Evolutionary conservation across 2,329 filamentous ascomycete species (phyloP).

Genomic region (Stromatinia cepivora): DNA sequence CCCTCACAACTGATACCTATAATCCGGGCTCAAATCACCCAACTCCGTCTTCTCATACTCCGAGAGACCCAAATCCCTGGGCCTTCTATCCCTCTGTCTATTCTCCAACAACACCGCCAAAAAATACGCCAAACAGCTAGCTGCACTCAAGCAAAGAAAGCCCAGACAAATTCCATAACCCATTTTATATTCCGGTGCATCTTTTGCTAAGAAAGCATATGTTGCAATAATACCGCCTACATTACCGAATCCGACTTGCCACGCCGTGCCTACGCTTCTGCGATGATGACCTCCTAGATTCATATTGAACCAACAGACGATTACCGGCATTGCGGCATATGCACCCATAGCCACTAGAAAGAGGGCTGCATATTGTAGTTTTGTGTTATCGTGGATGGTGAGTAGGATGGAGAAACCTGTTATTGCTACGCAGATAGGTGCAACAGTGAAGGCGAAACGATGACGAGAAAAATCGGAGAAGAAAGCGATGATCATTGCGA

Average conservation of each 20-base stretch:
- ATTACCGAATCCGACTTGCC: slow-evolving; percentile 78
- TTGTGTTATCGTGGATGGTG: slow-evolving; percentile 64
- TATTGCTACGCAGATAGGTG: slow-evolving; percentile 68
- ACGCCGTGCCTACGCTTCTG: slow-evolving; percentile 68
- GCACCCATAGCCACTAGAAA: slow-evolving; percentile 79
- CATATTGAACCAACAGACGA: slow-evolving; percentile 82
- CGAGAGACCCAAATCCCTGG: slow-evolving; percentile 51
- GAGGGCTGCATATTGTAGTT: slow-evolving; percentile 73
- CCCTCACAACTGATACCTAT: slow-evolving; percentile 37
- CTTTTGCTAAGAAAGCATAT: slow-evolving; percentile 64
- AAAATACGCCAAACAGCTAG: slow-evolving; percentile 62
- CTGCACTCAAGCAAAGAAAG: slow-evolving; percentile 68
- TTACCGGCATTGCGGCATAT: slow-evolving; percentile 87
- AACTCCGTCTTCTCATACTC: slow-evolving; percentile 59
- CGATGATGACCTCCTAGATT: slow-evolving; percentile 73
- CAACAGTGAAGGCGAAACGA: slow-evolving; percentile 71
- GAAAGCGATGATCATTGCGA: slow-evolving; percentile 73
- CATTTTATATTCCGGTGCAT: slow-evolving; percentile 66
- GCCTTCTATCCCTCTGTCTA: slow-evolving; percentile 52
- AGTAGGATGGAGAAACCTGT: slow-evolving; percentile 75
- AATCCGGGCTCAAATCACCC: slow-evolving; percentile 43
- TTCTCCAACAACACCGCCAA: slow-evolving; percentile 61
- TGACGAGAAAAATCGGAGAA: slow-evolving; percentile 71
- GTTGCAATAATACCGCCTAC: slow-evolving; percentile 78
- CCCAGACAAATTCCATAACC: slow-evolving; percentile 78